phyloP scores from a whole-genome alignment of 768 basidiomycete species.

The Mycena metata region DNA sequence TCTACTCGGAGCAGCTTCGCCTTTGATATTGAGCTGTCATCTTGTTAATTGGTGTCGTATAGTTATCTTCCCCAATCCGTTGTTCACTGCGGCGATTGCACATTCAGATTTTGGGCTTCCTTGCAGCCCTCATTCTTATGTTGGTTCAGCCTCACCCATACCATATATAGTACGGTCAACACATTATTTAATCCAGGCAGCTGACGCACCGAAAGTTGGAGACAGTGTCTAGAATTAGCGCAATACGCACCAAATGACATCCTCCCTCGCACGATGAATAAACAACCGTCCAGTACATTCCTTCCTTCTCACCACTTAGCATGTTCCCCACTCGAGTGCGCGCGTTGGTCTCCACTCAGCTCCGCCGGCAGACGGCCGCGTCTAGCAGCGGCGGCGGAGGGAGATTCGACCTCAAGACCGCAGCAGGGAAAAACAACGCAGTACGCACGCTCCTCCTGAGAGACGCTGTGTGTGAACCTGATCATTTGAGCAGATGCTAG shows the following conservation, averaged over 20 bases:
- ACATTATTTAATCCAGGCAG: constrained; percentile 11
- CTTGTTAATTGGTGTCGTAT: no score
- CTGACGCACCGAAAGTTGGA: constrained; percentile 26
- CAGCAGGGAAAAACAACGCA: constrained; percentile 24
- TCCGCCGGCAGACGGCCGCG: constrained; percentile 28
- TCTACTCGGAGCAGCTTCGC: no score
- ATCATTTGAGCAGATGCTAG: constrained; percentile 1
- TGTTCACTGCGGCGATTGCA: no score
- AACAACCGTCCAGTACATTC: not conserved
- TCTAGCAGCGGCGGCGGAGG: constrained; percentile 15
- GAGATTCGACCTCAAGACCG: constrained; percentile 9
- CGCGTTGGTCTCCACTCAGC: constrained; percentile 11
- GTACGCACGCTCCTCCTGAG: not conserved
- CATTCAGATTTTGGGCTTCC: no score
- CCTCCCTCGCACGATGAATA: not conserved
- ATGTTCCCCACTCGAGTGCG: constrained; percentile 32
- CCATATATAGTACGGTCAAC: constrained; percentile 24
- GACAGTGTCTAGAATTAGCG: constrained; percentile 16
- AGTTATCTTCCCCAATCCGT: no score
- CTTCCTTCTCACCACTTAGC: not conserved
- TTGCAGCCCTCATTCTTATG: not conserved
- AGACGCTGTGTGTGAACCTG: no score
- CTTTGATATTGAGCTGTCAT: no score
- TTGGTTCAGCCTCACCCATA: not conserved
- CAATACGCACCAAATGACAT: constrained; percentile 28